Base-by-base conservation (phyloP, 1,284 basidiomycete genomes). In the Ustilago esculenta region DNA sequence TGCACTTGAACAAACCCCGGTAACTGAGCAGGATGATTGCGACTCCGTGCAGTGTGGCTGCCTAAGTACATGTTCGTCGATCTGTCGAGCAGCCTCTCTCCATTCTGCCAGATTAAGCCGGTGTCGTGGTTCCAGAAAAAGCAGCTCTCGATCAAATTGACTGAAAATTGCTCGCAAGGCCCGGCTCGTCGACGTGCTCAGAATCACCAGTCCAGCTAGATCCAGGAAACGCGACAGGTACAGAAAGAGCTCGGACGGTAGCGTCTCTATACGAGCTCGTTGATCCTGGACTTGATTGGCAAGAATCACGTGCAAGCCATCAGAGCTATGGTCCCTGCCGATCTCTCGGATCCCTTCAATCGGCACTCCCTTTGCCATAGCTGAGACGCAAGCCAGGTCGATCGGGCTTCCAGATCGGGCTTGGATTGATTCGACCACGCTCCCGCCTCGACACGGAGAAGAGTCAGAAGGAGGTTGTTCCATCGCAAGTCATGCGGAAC, bases 201-300 rank as follows among this genome's bases (percentile, higher is more conserved):
- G 32, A 5, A 67, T 40, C 14, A 67, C 44, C 14, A 53, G 24
- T 0, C 41, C 30, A 0, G 57, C 21, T n/a, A 67, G 35, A 29
- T 67, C 57, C 12, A 67, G 25, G 32, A 56, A 67, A 9, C 48
- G 52, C 15, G 64, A 67, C 10, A 67, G 45, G 30, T 67, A 49
- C 9, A 60, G 45, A 17, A 60, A 49, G 12, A 67, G 47, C 34
- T 67, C 64, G 12, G 52, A 30, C 9, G 64, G 64, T 10, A 67
- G 49, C 27, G 32, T 29, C 17, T 60, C 57, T 41, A 67, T 52
- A 2, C 20, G 39, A 4, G 52, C 40, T 20, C 17, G 9, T 7
- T 21, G 35, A 37, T 18, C 21, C 21, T 17, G 18, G 18, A 37
- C 12, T 29, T 6, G 27, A 12, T 29, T 12, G 6, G 6, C 12